Base-by-base conservation (phyloP, 192 early-diverging fungal species). In the Coemansia nantahalensis region DNA sequence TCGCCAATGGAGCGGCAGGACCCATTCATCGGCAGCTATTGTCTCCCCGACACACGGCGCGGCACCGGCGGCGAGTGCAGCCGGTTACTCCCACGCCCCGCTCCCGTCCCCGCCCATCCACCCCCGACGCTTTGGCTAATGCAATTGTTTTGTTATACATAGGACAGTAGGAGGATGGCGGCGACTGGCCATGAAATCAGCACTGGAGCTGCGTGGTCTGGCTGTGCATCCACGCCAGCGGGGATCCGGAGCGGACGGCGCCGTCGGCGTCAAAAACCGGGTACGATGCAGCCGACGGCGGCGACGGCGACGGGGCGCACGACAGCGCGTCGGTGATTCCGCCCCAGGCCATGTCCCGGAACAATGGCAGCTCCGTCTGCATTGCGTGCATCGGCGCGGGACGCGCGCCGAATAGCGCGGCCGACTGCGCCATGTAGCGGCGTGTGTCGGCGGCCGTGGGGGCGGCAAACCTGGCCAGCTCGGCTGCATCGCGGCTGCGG, bases 371-470 rank as follows among this genome's bases (percentile, higher is more conserved):
- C 52, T 59, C 60, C 10, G 41, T 46, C 54, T 53, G 53, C 28
- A 4, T 21, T 40, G 43, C 45, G 22, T 52, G 45, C 45, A 34
- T 35, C 55, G 28, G 16, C 11, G 21, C 3, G 22, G 16, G 50
- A 19, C 41, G 48, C 33, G 28, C 28, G 30, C 54, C 57, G 45
- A 77, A 77, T 33, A 68, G 45, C 24, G 66, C 73, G 2, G 56
- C 73, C 32, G 73, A 77, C 48, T 62, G 62, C 35, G 47, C 73
- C 73, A 77, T 77, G 45, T 77, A 77, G 11, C 73, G 56, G 21
- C 62, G 61, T 3, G 73, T 69, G 40, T 77, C 73, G 8, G 56
- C 66, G 16, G 61, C 34, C 8, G 61, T 46, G 8, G 73, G 61
- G 8, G 48, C 48, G 2, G 53, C 9, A 51, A 59, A 60, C 33